Percentiles rank a stretch among this genome's conserved stretches.
These are phyloP conservation scores for Nitzschia sp. DNA, from an alignment of 108 stramenopile genomes.

Conservation along the genomic window DNA sequence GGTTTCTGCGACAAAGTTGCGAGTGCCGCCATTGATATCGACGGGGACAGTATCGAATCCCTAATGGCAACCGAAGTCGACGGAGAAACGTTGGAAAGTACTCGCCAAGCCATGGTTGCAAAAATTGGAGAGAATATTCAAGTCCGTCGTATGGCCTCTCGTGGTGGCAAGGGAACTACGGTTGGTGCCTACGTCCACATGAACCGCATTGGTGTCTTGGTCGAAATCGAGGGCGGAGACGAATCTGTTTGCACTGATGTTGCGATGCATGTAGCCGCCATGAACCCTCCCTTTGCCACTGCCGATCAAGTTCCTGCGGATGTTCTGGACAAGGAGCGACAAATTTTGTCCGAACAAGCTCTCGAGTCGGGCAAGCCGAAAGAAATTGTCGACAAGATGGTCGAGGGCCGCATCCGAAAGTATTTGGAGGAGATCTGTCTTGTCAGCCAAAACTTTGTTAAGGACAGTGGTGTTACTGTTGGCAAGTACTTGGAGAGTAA, in stretches of 20 bases:
- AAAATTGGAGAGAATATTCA: conserved; percentile 85
- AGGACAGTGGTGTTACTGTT: conserved; percentile 72
- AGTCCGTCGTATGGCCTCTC: conserved; percentile 61
- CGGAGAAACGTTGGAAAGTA: conserved; percentile 52
- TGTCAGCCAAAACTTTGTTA: conserved; percentile 76
- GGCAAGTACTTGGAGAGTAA: conserved; percentile 72
- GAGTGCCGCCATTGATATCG: conserved; percentile 37
- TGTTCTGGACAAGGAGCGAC: conserved; percentile 71
- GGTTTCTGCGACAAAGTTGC: conserved; percentile 69
- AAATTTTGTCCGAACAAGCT: conserved; percentile 65
- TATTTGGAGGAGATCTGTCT: conserved; percentile 75
- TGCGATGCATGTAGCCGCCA: conserved; percentile 86
- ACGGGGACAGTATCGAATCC: conserved; percentile 46
- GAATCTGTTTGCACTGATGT: conserved; percentile 55
- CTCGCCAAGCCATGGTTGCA: conserved; percentile 65
- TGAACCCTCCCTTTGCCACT: conserved; percentile 74
- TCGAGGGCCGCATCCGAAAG: conserved; percentile 81
- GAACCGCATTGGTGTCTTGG: conserved; percentile 67
- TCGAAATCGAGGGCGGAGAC: conserved; percentile 59
- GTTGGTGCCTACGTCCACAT: conserved; percentile 79
- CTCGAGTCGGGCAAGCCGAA: conserved; percentile 77
- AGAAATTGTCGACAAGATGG: conserved; percentile 84
- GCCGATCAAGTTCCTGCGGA: conserved; percentile 77
- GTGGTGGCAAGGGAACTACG: conserved; percentile 41
- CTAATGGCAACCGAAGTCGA: conserved; percentile 51